Percentiles rank a stretch among this genome's conserved stretches.
phyloP scores from a whole-genome alignment of 163 green algal species.

The Coccomyxa subellipsoidea region DNA sequence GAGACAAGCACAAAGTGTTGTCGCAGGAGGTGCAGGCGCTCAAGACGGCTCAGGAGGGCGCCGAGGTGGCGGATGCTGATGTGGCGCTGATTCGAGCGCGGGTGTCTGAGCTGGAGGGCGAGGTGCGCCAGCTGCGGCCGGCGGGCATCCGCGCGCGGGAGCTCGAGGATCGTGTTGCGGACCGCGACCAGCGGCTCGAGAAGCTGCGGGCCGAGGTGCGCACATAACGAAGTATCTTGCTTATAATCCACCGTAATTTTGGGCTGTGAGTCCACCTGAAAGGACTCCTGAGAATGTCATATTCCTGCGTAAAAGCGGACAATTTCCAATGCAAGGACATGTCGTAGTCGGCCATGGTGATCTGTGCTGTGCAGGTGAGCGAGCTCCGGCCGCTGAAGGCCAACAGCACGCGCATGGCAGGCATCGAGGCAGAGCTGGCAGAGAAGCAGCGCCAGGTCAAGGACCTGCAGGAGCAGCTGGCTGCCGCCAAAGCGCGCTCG shows the following conservation, averaged over 20 bases:
- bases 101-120: conserved; percentile 1
- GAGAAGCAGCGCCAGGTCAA: conserved; percentile 11
- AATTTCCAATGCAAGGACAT: no score
- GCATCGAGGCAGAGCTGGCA: neutral
- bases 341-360: no score
- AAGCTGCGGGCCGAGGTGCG: conserved; percentile 5
- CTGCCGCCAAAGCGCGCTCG: neutral
- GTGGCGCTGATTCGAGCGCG: neutral
- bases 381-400: neutral
- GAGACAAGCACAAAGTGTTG: no score
- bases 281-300: no score
- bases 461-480: conserved; percentile 7
- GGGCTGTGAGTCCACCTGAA: no score
- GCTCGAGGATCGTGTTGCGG: conserved; percentile 2
- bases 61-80: neutral
- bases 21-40: neutral
- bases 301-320: no score
- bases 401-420: neutral
- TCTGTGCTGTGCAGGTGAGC: neutral
- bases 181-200: conserved; percentile 9
- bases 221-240: neutral
- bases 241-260: neutral
- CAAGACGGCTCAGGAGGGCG: neutral
- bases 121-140: neutral
- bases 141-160: conserved; percentile 3